Evolutionary conservation across 2,329 filamentous ascomycete genomes (phyloP).

Genomic region (Trichoderma sp.): DNA sequence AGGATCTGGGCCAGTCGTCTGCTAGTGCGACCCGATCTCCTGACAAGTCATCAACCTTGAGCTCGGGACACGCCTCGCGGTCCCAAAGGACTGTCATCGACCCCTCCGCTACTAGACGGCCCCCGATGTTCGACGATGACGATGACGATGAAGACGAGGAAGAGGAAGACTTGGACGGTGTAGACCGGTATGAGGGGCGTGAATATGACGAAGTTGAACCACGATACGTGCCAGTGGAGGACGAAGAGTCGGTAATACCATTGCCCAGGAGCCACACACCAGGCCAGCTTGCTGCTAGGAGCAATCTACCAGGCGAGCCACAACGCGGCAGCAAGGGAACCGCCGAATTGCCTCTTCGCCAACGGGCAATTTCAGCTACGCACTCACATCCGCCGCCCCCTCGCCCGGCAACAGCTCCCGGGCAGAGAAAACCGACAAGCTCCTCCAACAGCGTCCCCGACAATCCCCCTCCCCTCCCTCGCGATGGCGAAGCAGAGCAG

Average conservation of each 20-base stretch:
- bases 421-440: conserved; percentile 30
- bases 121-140: conserved; percentile 31
- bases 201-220: conserved; percentile 21
- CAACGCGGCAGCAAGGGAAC: conserved; percentile 41
- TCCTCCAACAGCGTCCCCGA: conserved; percentile 37
- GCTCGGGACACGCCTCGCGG: conserved; percentile 39
- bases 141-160: conserved; percentile 37
- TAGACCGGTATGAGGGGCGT: background rate
- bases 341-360: conserved; percentile 52
- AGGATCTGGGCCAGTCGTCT: conserved; percentile 39
- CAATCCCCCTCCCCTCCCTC: conserved; percentile 36
- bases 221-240: background rate
- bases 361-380: conserved; percentile 52
- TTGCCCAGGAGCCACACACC: conserved; percentile 59
- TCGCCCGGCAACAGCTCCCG: conserved; percentile 26
- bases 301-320: conserved; percentile 42
- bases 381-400: conserved; percentile 32
- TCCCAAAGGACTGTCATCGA: conserved; percentile 52
- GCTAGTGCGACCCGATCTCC: conserved; percentile 36
- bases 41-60: conserved; percentile 19
- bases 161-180: conserved; percentile 21
- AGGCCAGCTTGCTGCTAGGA: conserved; percentile 59
- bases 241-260: conserved; percentile 28
- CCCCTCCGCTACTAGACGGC: conserved; percentile 28
- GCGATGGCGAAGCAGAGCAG: conserved; percentile 1